A percentile compares a stretch with the other conserved stretches of the same genome.
Conservation (phyloP, 2,329 filamentous ascomycete species). For the Colletotrichum falcatum region DNA sequence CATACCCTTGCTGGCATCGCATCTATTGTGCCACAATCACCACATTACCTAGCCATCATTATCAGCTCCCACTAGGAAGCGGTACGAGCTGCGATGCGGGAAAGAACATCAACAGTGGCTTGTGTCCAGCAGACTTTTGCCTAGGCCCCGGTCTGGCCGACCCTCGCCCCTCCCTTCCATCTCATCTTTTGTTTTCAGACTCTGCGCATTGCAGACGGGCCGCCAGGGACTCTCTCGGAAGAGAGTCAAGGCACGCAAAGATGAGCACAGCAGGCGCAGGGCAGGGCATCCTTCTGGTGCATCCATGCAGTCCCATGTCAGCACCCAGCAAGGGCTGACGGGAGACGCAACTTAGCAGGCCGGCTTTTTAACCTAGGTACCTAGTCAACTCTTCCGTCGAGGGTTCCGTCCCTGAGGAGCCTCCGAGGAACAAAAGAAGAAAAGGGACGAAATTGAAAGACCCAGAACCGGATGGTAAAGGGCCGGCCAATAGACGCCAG, state of each 20-base stretch:
- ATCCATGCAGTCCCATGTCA: slow-evolving; percentile 13
- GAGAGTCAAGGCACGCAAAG: neutral
- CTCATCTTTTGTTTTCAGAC: slow-evolving; percentile 14
- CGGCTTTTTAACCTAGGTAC: slow-evolving; percentile 4
- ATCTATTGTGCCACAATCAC: slow-evolving; percentile 31
- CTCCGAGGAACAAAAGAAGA: slow-evolving; percentile 10
- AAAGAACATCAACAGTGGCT: slow-evolving; percentile 19
- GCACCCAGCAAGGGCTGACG: slow-evolving; percentile 28
- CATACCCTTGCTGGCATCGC: slow-evolving; percentile 29
- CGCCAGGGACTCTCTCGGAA: neutral
- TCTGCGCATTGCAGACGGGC: neutral
- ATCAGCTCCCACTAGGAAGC: slow-evolving; percentile 24
- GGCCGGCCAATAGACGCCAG: slow-evolving; percentile 1
- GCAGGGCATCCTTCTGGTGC: slow-evolving; percentile 4
- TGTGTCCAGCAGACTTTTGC: slow-evolving; percentile 12
- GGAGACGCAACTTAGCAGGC: slow-evolving; percentile 24
- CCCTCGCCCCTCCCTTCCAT: neutral
- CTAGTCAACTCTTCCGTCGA: slow-evolving; percentile 10
- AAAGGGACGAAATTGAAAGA: slow-evolving; percentile 11
- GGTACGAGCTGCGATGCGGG: slow-evolving; percentile 3
- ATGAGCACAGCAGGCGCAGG: neutral
- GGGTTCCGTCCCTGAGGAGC: slow-evolving; percentile 7
- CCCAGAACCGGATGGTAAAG: neutral
- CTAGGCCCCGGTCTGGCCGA: slow-evolving; percentile 4
- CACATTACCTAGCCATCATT: slow-evolving; percentile 31